Evolutionary conservation across 148 eudicot species (phyloP), one percentile per base, ranked within the genome.

Genomic region (Nepenthes gracilis): DNA sequence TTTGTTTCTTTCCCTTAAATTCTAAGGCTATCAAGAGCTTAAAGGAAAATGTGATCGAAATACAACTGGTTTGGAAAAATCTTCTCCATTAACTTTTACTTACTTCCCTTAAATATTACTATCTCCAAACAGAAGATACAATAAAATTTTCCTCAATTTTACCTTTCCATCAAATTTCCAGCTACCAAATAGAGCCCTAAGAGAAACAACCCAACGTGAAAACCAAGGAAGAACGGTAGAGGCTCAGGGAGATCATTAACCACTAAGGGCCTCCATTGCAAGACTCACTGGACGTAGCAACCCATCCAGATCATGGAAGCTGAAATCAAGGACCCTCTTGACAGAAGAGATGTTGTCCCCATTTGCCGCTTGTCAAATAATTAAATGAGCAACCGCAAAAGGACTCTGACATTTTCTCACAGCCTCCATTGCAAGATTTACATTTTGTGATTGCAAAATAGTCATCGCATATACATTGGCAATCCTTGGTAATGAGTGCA

Each of bases 371-470:
- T 66, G 60, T 36, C 57, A 37, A 64, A 79, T 69, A 38, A 64
- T 33, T 33, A 65, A 64, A 50, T 55, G 67, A 48, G 80, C 80
- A 56, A 62, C 67, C 10, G 70, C 77, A 69, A 69, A 75, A 47
- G 83, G 70, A 57, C 63, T 35, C 51, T 66, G 77, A 38, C 76
- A 72, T 52, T 47, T 72, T 67, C 74, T 75, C 13, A 72, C 66
- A 2, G 83, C 83, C 36, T 79, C 83, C 83, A 75, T 79, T 36
- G 77, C 83, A 47, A 59, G 55, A 79, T 79, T 69, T 23, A 79
- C 61, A 53, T 72, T 60, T 53, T 72, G 61, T 5, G 72, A 63
- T 80, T 79, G 70, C 59, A 59, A 51, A 35, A 33, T 50, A 62
- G 33, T 48, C 64, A 35, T 8, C 14, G 6, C 36, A 12, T 6